Evolutionary conservation across 2,329 filamentous ascomycete genomes (phyloP).

Genomic region (Exophiala phaeomuriformis): DNA sequence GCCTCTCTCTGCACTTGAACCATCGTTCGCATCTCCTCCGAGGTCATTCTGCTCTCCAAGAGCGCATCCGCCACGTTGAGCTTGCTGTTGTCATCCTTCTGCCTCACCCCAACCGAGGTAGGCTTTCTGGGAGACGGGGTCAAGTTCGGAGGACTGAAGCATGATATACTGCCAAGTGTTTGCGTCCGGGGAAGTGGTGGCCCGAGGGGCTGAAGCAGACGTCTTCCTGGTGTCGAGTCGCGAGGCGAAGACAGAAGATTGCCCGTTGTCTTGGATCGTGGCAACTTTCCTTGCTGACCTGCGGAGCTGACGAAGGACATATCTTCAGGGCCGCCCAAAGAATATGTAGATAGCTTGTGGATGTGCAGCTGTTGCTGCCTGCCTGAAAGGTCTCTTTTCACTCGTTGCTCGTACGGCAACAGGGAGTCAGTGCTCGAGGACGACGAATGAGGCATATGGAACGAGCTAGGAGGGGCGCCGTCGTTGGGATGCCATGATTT

Average conservation of each 20-base stretch:
- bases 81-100: conserved; percentile 5
- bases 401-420: conserved; percentile 11
- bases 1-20: conserved; percentile 19
- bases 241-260: conserved; percentile 9
- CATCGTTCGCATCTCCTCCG: conserved; percentile 17
- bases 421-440: conserved; percentile 1
- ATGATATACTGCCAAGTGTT: conserved; percentile 21
- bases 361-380: conserved; percentile 12
- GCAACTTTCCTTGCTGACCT: background rate
- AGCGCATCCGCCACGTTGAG: conserved; percentile 14
- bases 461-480: conserved; percentile 5
- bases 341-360: conserved; percentile 12
- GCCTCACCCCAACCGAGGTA: background rate
- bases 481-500: conserved; percentile 12
- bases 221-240: conserved; percentile 14
- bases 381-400: conserved; percentile 11
- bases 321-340: background rate
- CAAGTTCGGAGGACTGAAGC: conserved; percentile 7
- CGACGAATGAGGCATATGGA: background rate
- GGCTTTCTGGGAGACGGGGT: conserved; percentile 20
- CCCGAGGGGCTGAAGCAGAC: conserved; percentile 19
- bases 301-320: background rate
- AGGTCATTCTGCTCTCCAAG: conserved; percentile 19
- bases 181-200: conserved; percentile 22
- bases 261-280: conserved; percentile 13